These are phyloP conservation scores for Eleusine coracana DNA, from an alignment of 176 grass and related monocot species.

Conservation along the genomic window DNA sequence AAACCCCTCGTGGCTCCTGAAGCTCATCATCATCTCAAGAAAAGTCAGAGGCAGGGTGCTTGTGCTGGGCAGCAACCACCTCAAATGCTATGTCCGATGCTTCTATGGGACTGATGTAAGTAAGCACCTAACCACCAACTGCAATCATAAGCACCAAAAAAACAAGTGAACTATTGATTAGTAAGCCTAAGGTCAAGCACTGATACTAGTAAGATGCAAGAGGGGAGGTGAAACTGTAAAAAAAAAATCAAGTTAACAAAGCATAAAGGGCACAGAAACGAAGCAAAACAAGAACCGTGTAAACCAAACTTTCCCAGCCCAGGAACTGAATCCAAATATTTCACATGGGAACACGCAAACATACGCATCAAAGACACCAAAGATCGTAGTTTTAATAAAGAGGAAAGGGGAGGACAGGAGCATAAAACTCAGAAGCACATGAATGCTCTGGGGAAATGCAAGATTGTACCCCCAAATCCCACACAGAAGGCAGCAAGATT, in stretches of 20 bases:
- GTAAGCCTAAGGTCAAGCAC: slow-evolving; percentile 1
- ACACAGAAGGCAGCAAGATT: not conserved
- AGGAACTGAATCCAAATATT: slow-evolving; percentile 12
- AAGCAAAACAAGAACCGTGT: slow-evolving; percentile 1
- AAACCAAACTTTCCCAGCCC: not conserved
- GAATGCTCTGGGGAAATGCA: not conserved
- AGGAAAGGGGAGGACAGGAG: not conserved
- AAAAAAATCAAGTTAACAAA: not conserved
- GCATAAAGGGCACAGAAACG: not conserved
- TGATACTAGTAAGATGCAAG: not conserved
- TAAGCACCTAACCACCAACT: slow-evolving; percentile 44
- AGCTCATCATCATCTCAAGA: slow-evolving; percentile 49
- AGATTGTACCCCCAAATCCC: slow-evolving; percentile 21
- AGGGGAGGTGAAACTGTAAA: slow-evolving; percentile 4
- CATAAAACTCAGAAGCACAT: not conserved
- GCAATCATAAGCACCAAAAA: slow-evolving; percentile 37
- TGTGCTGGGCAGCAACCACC: slow-evolving; percentile 13
- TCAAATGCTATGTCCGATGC: not conserved
- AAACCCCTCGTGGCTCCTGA: slow-evolving; percentile 45
- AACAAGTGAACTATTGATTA: slow-evolving; percentile 6
- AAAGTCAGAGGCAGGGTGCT: slow-evolving; percentile 14
- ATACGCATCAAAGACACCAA: not conserved
- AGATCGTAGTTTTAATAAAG: not conserved
- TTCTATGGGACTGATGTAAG: not conserved
- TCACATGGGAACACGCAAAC: not conserved